Evolutionary conservation across 192 early-diverging fungal species (phyloP).

Genomic region (Obelidium mucronatum): DNA sequence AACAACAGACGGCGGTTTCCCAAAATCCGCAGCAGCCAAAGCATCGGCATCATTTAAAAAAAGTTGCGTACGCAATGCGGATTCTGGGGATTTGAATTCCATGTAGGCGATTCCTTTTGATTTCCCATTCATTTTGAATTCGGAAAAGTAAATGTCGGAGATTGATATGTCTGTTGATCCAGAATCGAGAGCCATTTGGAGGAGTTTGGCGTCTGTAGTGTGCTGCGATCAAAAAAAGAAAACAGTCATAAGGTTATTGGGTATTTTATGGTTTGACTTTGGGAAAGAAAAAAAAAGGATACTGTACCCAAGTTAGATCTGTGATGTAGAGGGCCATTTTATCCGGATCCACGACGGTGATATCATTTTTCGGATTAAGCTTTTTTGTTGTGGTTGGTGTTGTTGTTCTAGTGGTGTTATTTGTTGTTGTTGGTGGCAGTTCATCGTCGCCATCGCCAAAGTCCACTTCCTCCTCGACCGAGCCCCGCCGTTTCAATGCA

Average conservation of each 20-base stretch:
- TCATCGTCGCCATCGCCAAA: background rate
- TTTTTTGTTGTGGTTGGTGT: background rate
- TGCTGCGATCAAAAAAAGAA: too few relatives aligned
- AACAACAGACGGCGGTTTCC: background rate
- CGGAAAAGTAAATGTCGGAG: constrained; percentile 61
- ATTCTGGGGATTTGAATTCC: constrained; percentile 55
- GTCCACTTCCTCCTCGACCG: constrained; percentile 12
- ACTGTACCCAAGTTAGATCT: constrained; percentile 13
- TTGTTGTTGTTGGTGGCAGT: background rate
- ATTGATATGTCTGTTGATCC: constrained; percentile 29
- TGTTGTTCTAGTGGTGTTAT: background rate
- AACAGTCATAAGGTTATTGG: too few relatives aligned
- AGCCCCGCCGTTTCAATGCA: background rate
- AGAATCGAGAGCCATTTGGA: constrained; percentile 48
- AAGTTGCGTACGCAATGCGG: constrained; percentile 46
- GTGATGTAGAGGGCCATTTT: constrained; percentile 20
- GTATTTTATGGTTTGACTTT: too few relatives aligned
- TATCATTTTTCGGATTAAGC: background rate
- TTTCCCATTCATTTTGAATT: constrained; percentile 73
- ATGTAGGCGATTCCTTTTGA: constrained; percentile 67
- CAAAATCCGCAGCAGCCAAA: background rate
- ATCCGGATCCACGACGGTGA: background rate
- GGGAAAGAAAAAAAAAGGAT: too few relatives aligned
- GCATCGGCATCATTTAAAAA: background rate
- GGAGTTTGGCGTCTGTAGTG: constrained; percentile 65